Base-by-base conservation (phyloP, 371 early-diverging fungal genomes). In the Rhizopus sp. region DNA sequence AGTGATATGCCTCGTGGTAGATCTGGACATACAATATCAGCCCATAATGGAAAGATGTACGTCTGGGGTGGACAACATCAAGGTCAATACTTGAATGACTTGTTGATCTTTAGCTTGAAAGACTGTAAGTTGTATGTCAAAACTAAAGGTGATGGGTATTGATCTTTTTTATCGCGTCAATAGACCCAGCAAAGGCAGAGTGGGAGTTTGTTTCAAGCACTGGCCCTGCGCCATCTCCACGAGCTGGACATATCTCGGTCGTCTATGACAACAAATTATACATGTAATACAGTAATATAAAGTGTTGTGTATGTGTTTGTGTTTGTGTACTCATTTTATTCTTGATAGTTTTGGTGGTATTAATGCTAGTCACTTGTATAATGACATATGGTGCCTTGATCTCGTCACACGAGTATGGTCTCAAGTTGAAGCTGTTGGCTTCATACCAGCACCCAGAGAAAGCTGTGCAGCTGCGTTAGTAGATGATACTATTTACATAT, bases 351-450 rank as follows among this genome's bases (percentile, higher is more conserved):
- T 88, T 55, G 89, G 89, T 38, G 89, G 89, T 15, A 80, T 75
- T 12, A 77, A 87, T 60, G 75, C 81, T 46, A 77, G 77, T 23
- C 69, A 62, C 55, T 82, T 80, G 51, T 86, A 75, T 64, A 88
- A 88, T 56, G 89, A 89, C 59, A 75, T 87, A 55, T 89, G 89
- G 89, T 75, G 68, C 37, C 83, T 78, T 52, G 82, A 83, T 59
- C 59, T 82, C 15, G 67, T 50, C 8, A 62, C 59, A 2, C 69
- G 72, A 46, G 60, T 51, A n/a, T 89, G 89, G 89, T 54, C 68
- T 40, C 70, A 72, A 44, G 73, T 87, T 13, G 69, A 67, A n/a
- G 85, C 84, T 10, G 75, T 77, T 46, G 88, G 88, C n/a, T 78
- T 77, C 29, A 72, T 81, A 49, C 89, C 89, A 5, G 66, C 80